Conservation (phyloP, 495 filamentous ascomycete genomes). For the Daldinia decipiens region DNA sequence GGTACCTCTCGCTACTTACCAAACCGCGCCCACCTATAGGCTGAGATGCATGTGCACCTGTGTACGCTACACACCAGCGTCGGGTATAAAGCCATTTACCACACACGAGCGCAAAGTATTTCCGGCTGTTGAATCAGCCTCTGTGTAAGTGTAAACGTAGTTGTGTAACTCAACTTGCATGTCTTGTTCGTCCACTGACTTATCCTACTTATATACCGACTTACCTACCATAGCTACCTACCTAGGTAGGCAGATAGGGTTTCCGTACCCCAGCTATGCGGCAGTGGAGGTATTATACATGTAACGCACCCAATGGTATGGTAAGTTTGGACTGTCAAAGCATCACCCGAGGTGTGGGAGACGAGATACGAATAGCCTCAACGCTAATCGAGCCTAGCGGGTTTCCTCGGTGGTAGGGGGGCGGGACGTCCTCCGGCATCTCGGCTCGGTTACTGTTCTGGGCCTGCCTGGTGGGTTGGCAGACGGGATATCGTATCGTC, state of each 20-base stretch:
- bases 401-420: constrained; percentile 1
- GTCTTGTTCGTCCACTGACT: constrained; percentile 9
- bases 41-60: not conserved
- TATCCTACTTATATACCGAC: not conserved
- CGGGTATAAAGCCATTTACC: not conserved
- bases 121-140: not conserved
- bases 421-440: constrained; percentile 1
- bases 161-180: constrained; percentile 29
- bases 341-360: constrained; percentile 10
- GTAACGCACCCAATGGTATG: constrained; percentile 26
- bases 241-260: too few species aligned
- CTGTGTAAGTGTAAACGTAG: not conserved
- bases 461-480: not conserved
- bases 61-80: not conserved
- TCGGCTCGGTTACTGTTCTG: constrained; percentile 2
- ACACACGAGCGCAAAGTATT: not conserved
- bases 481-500: not conserved
- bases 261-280: constrained; percentile 4
- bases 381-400: constrained; percentile 20
- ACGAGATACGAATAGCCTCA: constrained; percentile 35
- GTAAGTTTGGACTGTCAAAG: constrained; percentile 18
- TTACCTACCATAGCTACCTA: constrained; percentile 23
- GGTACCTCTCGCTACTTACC: not conserved
- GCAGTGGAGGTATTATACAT: constrained; percentile 18
- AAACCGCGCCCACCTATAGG: not conserved